These are phyloP conservation scores for Stevia rebaudiana DNA, from an alignment of 140 eudicot genomes.

Conservation along the genomic window DNA sequence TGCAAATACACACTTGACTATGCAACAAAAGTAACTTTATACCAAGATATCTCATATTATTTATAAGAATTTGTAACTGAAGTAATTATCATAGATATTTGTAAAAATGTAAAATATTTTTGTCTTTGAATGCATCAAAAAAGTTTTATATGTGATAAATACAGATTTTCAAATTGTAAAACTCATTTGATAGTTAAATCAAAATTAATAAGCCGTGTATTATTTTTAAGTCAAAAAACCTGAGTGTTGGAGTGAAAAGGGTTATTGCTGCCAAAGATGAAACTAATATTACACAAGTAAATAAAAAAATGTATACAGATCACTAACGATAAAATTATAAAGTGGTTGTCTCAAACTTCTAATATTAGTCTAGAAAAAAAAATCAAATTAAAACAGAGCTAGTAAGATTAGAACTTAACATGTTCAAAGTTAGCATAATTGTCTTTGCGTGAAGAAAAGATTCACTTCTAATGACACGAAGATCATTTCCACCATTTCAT, in stretches of 20 bases:
- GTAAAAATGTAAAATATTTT: no score
- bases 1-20: background rate
- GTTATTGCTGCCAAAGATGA: background rate
- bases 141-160: background rate
- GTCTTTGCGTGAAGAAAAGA: background rate
- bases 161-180: background rate
- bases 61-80: background rate
- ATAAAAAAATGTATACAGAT: background rate
- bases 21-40: background rate
- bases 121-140: background rate
- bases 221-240: background rate
- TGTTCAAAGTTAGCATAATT: background rate
- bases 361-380: no score
- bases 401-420: conserved; percentile 1
- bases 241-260: background rate
- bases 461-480: background rate
- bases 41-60: no score
- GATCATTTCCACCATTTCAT: background rate
- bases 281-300: background rate
- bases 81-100: background rate
- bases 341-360: background rate
- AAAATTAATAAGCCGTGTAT: background rate
- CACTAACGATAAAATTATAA: background rate
- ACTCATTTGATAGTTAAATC: background rate
- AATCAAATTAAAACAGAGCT: no score